Evolutionary conservation across 192 early-diverging fungal genomes (phyloP).

Genomic region (Rhizoclosmatium globosum): DNA sequence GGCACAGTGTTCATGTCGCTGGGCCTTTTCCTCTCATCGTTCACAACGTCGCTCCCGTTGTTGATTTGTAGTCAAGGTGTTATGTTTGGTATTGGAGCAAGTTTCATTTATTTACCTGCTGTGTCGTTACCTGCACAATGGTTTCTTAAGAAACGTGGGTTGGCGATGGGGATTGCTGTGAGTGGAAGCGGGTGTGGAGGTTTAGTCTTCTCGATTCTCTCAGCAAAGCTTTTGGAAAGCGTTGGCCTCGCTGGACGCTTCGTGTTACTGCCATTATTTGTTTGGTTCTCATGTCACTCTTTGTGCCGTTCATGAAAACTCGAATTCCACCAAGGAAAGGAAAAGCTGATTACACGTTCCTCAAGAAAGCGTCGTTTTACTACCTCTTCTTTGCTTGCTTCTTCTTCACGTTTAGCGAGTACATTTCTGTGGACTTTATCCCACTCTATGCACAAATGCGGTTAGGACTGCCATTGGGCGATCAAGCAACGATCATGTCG

Average conservation of each 20-base stretch:
- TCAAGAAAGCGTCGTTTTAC: constrained; percentile 4
- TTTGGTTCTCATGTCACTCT: constrained; percentile 46
- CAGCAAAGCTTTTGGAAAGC: constrained; percentile 61
- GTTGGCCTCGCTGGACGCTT: constrained; percentile 73
- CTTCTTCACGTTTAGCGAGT: constrained; percentile 43
- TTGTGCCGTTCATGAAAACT: constrained; percentile 5
- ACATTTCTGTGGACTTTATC: constrained; percentile 14
- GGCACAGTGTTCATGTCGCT: constrained; percentile 59
- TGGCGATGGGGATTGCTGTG: constrained; percentile 78
- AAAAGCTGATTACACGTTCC: constrained; percentile 21
- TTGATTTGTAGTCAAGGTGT: constrained; percentile 53
- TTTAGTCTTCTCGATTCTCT: constrained; percentile 68
- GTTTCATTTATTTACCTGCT: constrained; percentile 71
- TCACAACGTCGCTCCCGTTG: constrained; percentile 13
- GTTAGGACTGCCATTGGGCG: neutral
- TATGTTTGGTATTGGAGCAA: constrained; percentile 75
- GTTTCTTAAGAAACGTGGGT: constrained; percentile 68
- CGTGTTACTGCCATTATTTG: constrained; percentile 66
- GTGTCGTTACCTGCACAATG: constrained; percentile 74
- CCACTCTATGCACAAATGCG: constrained; percentile 1
- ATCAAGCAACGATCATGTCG: constrained; percentile 41
- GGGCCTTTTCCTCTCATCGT: constrained; percentile 8
- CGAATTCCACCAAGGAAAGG: constrained; percentile 3
- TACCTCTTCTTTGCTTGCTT: constrained; percentile 36
- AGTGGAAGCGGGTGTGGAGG: constrained; percentile 78